Evolutionary conservation across 2,329 filamentous ascomycete genomes (phyloP).

Genomic region (Verticillium nonalfalfae): DNA sequence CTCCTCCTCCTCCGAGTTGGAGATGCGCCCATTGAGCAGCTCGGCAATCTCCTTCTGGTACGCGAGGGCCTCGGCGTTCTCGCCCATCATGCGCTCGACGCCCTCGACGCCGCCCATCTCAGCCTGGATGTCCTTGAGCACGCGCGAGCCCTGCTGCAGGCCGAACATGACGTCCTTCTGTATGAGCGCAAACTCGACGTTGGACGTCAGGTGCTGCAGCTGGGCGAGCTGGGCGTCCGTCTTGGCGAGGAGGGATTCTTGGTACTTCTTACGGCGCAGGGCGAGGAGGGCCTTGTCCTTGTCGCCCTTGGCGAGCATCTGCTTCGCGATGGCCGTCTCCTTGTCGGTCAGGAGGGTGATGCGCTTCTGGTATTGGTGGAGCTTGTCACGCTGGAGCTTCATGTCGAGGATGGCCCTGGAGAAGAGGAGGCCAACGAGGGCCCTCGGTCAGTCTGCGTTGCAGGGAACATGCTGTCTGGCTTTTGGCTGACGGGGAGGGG

Average conservation of each 20-base stretch:
- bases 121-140: slow-evolving; percentile 83
- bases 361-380: slow-evolving; percentile 91
- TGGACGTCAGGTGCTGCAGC: slow-evolving; percentile 79
- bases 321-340: slow-evolving; percentile 78
- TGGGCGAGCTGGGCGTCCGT: slow-evolving; percentile 93
- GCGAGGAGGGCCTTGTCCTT: slow-evolving; percentile 79
- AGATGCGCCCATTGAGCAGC: slow-evolving; percentile 81
- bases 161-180: slow-evolving; percentile 96
- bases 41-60: slow-evolving; percentile 95
- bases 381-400: slow-evolving; percentile 94
- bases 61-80: slow-evolving; percentile 81
- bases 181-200: slow-evolving; percentile 92
- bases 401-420: slow-evolving; percentile 90
- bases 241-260: slow-evolving; percentile 80
- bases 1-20: slow-evolving; percentile 93
- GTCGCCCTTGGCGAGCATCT: slow-evolving; percentile 76
- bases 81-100: slow-evolving; percentile 92
- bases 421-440: not conserved
- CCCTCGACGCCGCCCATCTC: slow-evolving; percentile 95
- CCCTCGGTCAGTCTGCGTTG: no score
- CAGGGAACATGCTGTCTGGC: no score
- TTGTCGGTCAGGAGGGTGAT: slow-evolving; percentile 80
- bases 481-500: not conserved
- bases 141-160: slow-evolving; percentile 82
- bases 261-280: slow-evolving; percentile 92